Percentiles rank a stretch among this genome's conserved stretches.
These are phyloP conservation scores for Solanum chacoense DNA, from an alignment of 305 asterid species.

Conservation along the genomic window DNA sequence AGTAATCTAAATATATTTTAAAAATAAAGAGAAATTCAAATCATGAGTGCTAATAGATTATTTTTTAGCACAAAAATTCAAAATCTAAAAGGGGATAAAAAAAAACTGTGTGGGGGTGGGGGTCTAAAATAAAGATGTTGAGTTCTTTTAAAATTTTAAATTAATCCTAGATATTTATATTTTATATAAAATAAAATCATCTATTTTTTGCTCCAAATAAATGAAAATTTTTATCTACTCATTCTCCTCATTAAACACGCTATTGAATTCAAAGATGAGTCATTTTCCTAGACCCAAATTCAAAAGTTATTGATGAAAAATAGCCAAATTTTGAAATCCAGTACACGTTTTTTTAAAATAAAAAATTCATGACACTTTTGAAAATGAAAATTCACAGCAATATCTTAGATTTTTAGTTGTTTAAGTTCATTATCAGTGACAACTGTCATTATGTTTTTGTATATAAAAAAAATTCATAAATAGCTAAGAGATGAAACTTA, in stretches of 20 bases:
- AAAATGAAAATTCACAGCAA: background rate
- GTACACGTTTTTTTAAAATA: background rate
- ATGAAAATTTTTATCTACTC: background rate
- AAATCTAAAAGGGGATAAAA: background rate
- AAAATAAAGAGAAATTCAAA: too few species aligned
- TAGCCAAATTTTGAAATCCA: background rate
- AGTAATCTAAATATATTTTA: too few species aligned
- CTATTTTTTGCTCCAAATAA: background rate
- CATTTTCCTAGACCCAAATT: background rate
- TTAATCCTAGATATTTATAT: background rate
- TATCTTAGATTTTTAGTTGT: background rate
- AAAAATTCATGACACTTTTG: background rate
- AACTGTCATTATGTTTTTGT: background rate
- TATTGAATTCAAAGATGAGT: background rate
- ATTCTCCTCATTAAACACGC: background rate
- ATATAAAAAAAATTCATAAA: too few species aligned
- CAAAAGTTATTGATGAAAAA: background rate
- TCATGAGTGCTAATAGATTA: too few species aligned
- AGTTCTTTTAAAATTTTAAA: background rate
- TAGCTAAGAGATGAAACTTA: background rate
- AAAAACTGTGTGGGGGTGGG: background rate
- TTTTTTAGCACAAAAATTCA: background rate
- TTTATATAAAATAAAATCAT: background rate
- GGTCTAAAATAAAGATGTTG: background rate
- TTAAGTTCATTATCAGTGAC: background rate